Base-by-base conservation (phyloP, 1,284 basidiomycete species). In the Apiotrichum sp. region DNA sequence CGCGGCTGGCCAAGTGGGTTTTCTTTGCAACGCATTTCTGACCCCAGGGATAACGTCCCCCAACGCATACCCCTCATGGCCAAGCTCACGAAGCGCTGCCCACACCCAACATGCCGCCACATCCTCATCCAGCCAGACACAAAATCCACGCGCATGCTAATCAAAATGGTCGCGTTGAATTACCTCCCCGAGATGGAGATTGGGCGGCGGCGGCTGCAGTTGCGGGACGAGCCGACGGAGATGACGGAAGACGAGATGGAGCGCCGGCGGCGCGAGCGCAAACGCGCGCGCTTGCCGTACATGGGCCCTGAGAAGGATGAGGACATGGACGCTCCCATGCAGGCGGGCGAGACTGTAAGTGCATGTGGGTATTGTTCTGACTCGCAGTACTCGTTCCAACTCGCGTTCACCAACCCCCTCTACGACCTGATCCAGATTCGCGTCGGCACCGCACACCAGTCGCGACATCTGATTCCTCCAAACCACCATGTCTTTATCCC, bases 61-160 rank as follows among this genome's bases (percentile, higher is more conserved):
- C 79, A 88, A 48, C 86, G 95, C 22, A 90, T 97, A 62, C 91
- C 91, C 0, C 81, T 98, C 3, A 87, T 88, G 61, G 88, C 92
- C 0, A 98, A 98, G 75, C 83, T 88, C 50, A 92, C 92, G 3
- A 98, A 98, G 76, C 88, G 96, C 6, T 99, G 96, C 78, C 86
- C 91, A 5, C 61, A 69, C 34, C 63, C 70, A 2, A 82, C 82
- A 2, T 99, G 96, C 72, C 86, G 89, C 13, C 95, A 98, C 76
- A 95, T 98, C 64, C 83, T 98, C 58, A 95, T 98, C 77, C 96
- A 97, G 70, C 96, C 96, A 1, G 96, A 99, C 72, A 88, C 93
- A 67, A 98, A 98, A 73, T 90, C 89, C 6, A 87, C 89, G 36
- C 84, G 89, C 6, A 97, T 88, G 83, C 98, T 98, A 78, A 98